Evolutionary conservation across 225 moss, liverwort and hornwort genomes (phyloP), one percentile per base, ranked within the genome.

Genomic region (Climacium dendroides): DNA sequence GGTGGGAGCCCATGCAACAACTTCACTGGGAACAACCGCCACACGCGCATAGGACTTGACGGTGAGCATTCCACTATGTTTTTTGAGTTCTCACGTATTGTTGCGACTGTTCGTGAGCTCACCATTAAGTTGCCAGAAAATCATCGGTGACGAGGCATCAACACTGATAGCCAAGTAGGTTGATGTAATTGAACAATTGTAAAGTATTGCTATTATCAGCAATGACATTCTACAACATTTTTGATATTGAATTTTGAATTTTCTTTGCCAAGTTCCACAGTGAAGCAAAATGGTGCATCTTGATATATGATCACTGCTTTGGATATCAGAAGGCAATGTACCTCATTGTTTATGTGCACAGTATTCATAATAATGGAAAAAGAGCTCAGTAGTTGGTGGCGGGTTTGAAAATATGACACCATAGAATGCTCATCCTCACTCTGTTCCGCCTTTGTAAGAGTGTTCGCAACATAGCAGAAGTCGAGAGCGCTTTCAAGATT

Each of bases 1-100:
- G 96, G 98, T 48, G 96, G 96, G 9, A 98, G 94, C 52, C 98
- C 98, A 19, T 98, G 94, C 83, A 98, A 96, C 60, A 96, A 96
- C 20, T 87, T 98, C 3, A 94, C 96, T 7, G 95, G 96, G 7
- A 98, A 94, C 86, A 96, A 95, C 85, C 91, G 94, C 43, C 90
- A 89, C 77, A 91, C 89, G 26, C 90, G 96, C 24, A 79, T 89
- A 71, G 96, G 96, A 35, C 88, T 98, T 34, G 93, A 90, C 55
- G 96, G 95, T 62, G 82, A 92, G 79, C 92, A 91, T 32, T 96
- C 97, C 3, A 84, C 93, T 32, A 88, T 93, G 64, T 97, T 95
- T 89, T 97, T 95, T 72, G 95, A 97, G 90, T 96, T 96, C 60
- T 93, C 97, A 10, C 92, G 97, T 7, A 89, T 97, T 59, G 91